Evolutionary conservation across 2,329 filamentous ascomycete genomes (phyloP).

Genomic region (Allantophomopsis lycopodina): DNA sequence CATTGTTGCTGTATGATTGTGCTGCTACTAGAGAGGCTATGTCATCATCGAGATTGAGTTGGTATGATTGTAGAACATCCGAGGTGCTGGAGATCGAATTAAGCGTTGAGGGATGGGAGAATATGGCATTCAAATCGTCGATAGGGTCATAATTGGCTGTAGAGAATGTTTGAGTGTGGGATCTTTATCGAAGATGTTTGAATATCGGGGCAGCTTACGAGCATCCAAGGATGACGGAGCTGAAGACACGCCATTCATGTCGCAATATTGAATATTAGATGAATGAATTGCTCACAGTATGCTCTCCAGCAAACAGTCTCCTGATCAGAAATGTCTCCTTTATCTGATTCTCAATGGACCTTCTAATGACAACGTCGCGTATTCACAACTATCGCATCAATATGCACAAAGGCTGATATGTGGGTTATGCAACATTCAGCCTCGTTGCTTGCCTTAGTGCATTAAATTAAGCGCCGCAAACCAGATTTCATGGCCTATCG

Average conservation of each 20-base stretch:
- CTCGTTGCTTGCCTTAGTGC: no score
- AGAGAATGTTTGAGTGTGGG: slow-evolving; percentile 5
- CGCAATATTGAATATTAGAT: slow-evolving; percentile 3
- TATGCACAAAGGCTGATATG: no score
- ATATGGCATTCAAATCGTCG: slow-evolving; percentile 84
- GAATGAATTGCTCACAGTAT: no score
- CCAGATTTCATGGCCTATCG: no score
- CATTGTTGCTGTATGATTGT: slow-evolving; percentile 75
- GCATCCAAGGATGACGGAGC: slow-evolving; percentile 17
- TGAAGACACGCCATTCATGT: slow-evolving; percentile 17
- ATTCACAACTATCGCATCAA: no score
- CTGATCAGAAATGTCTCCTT: no score
- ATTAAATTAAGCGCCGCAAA: no score
- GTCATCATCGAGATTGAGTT: slow-evolving; percentile 69
- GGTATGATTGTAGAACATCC: slow-evolving; percentile 57
- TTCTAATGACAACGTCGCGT: no score
- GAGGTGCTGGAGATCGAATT: slow-evolving; percentile 64
- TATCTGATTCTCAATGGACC: no score
- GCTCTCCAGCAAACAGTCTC: no score
- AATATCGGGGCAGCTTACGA: slow-evolving; percentile 10
- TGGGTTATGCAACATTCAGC: no score
- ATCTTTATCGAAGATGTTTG: background rate
- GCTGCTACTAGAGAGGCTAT: slow-evolving; percentile 59
- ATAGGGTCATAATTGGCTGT: slow-evolving; percentile 81
- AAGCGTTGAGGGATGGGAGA: slow-evolving; percentile 78